phyloP scores from a whole-genome alignment of 164 flowering plant species.

The Vitis rupestris region DNA sequence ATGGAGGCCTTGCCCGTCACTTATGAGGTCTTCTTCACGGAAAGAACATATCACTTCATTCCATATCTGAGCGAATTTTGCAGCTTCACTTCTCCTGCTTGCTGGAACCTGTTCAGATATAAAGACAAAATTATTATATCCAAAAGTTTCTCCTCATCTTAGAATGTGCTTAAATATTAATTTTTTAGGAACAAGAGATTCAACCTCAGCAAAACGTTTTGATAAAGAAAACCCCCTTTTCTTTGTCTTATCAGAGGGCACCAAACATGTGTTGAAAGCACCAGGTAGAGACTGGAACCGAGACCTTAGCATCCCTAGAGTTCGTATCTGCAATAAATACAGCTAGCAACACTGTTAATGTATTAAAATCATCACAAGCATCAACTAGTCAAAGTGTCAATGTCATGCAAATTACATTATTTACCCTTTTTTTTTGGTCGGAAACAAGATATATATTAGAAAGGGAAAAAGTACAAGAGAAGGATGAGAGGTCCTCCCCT shows the following conservation, averaged over 20 bases:
- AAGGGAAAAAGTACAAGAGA: too few species aligned
- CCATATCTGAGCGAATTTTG: slow-evolving; percentile 96
- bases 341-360: background rate
- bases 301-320: slow-evolving; percentile 90
- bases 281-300: slow-evolving; percentile 97
- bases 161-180: background rate
- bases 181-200: background rate
- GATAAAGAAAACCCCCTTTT: slow-evolving; percentile 74
- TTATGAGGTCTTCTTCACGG: slow-evolving; percentile 94
- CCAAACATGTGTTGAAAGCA: slow-evolving; percentile 82
- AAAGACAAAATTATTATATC: background rate
- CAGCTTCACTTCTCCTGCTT: slow-evolving; percentile 93
- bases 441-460: too few species aligned
- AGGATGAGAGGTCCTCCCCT: too few species aligned
- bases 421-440: too few species aligned
- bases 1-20: slow-evolving; percentile 74
- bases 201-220: slow-evolving; percentile 79
- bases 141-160: background rate
- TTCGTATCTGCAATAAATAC: slow-evolving; percentile 63
- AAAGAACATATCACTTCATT: slow-evolving; percentile 90
- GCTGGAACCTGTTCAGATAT: slow-evolving; percentile 49
- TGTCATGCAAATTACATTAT: too few species aligned
- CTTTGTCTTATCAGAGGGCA: slow-evolving; percentile 67
- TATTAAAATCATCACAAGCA: background rate
- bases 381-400: background rate